Base-by-base conservation (phyloP, 257 asterid species). In the Gentiana dahurica region DNA sequence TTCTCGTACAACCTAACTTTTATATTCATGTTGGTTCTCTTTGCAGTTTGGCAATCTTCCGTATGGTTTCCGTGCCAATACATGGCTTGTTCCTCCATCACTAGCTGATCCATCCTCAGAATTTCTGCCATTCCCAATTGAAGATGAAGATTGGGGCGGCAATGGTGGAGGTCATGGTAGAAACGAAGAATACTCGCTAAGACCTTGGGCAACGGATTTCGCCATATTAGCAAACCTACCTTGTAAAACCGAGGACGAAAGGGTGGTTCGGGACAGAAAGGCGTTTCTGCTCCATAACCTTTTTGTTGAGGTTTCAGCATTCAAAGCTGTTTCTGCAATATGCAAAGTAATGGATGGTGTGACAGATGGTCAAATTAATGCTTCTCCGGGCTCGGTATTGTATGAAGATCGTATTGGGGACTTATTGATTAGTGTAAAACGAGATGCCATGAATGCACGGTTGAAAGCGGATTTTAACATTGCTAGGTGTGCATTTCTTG, bases 111-210 rank as follows among this genome's bases (percentile, higher is more conserved):
- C 63, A 49, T 86, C 84, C 24, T 82, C 77, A 1, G 45, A 45
- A 45, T 85, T 85, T 61, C 84, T 88, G 59, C 81, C 81, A 34
- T 79, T 85, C 61, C 95, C 95, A 0, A 60, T 69, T 33, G 95
- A 85, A 67, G 95, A 85, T 57, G 86, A 81, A 66, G 77, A 76
- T 36, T 85, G 95, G 95, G 91, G 91, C 59, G 95, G 95, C 65
- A 78, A 76, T 70, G 95, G 95, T 37, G 95, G 95, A 34, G 95
- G 95, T 13, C 91, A 73, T 55, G 87, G 95, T 39, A 68, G 80
- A 74, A 79, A 72, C 2, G 81, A 77, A 36, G 72, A 74, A 66
- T 74, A 79, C 38, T 82, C 77, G 68, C 32, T 51, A 58, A 66
- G 88, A 58, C 82, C 68, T 2, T 85, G 91, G 91, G 95, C 88